Base-by-base conservation (phyloP, 2,329 filamentous ascomycete species). In the Rhynchosporium agropyri region DNA sequence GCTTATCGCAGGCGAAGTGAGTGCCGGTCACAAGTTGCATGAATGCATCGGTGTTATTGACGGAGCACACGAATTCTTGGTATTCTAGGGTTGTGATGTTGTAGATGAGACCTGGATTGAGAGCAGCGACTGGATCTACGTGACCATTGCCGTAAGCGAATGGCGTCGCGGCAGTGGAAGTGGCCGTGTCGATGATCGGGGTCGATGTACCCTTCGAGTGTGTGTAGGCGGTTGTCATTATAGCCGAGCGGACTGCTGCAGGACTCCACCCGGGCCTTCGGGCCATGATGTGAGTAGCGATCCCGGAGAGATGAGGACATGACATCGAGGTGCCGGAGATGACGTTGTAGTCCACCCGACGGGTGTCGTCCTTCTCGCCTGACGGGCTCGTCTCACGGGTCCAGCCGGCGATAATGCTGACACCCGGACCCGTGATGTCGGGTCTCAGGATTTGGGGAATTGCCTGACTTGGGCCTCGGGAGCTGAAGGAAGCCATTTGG, bases 101-200 rank as follows among this genome's bases (percentile, higher is more conserved):
- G 43, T 46, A 46, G 43, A 46, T 46, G 9, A 46, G 43, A 46
- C 43, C 43, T 46, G 43, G 43, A 26, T 46, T 46, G n/a, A 46
- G 43, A 46, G 43, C 43, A 46, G 43, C n/a, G n/a, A 46, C 43
- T 20, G 43, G 43, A 46, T 26, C n/a, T n/a, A 46, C 43, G 26
- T 46, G 43, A 7, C 43, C 43, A 28, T 28, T 28, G 9, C 43
- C 43, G 20, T 46, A 46, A 7, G n/a, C 43, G n/a, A 46, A 46
- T 46, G 43, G 43, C 43, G 43, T 46, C 43, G 43, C 43, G 15
- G 43, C 43, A 46, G 20, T 20, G 20, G 5, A 20, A 20, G 15
- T 9, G n/a, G 15, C 20, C n/a, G 43, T 20, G 26, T 46, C 43
- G 43, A 46, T n/a, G 8, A 46, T 15, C n/a, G 43, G 4, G n/a